Base-by-base conservation (phyloP, 2,329 filamentous ascomycete genomes). In the Scytalidium lignicola region DNA sequence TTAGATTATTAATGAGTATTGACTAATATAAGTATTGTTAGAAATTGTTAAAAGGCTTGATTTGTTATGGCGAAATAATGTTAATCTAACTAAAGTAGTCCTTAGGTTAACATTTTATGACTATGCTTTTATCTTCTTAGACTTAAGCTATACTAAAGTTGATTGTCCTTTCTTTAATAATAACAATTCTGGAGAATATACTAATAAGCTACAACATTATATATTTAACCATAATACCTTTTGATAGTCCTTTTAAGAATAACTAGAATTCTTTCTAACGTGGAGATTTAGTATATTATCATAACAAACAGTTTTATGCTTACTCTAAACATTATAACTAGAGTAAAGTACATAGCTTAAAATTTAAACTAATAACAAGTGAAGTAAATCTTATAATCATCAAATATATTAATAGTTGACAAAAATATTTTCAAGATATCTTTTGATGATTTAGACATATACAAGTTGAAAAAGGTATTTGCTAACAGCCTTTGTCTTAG, bases 21-120 rank as follows among this genome's bases (percentile, higher is more conserved):
- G 1, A 51, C 63, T 1, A 58, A 56, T 1, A 44, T 70, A 0
- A 66, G 67, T 0, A 63, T 76, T 1, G 56, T 57, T n/a, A 0
- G 72, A 75, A 39, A 73, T 76, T n/a, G 47, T 53, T 1, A 13
- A 7, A 7, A 13, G 26, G 13, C 61, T 69, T 0, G 37, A 65
- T 0, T 68, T 70, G 0, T 49, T 78, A 0, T 76, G 70, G 70
- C 70, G 65, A 46, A 68, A 65, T 28, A 62, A 63, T 1, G 46
- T 77, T 0, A 51, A 69, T 40, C 65, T 69, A 0, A 41, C 45
- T 2, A 74, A 76, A 52, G 56, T 78, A 29, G 73, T 73, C 48
- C 56, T 78, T 2, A 75, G 75, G 0, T 47, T 76, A 1, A 72
- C 72, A 1, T 68, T 66, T 43, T 79, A 79, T 46, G 74, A 73